Evolutionary conservation across 1,284 basidiomycete genomes (phyloP).

Genomic region (Cystobasidiaceae sp.): DNA sequence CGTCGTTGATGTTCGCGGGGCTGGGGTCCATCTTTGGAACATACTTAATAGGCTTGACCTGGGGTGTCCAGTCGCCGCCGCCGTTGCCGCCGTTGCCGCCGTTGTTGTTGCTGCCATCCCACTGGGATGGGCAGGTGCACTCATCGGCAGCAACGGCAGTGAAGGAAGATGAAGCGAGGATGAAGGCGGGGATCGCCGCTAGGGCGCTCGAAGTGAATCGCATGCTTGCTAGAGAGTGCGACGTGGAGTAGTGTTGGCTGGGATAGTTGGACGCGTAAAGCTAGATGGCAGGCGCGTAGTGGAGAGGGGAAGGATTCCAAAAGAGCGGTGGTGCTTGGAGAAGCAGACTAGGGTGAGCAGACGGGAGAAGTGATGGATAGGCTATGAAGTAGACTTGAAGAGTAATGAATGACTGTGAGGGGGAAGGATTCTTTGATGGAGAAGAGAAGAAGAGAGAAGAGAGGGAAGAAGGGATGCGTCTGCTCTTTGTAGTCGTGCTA

Average conservation of each 20-base stretch:
- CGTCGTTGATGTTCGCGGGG: conserved; percentile 32
- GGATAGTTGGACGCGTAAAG: not conserved
- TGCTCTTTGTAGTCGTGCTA: too few relatives aligned
- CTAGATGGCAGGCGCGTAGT: not conserved
- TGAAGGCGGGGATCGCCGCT: conserved; percentile 12
- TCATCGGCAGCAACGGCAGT: conserved; percentile 3
- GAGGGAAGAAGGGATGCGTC: too few relatives aligned
- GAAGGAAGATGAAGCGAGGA: conserved; percentile 15
- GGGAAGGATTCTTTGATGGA: too few relatives aligned
- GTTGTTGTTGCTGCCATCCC: conserved; percentile 16
- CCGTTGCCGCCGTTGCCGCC: not conserved
- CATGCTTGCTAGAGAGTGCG: too few relatives aligned
- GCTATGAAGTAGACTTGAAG: not conserved
- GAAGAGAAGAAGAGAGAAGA: too few relatives aligned
- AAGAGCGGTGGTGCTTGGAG: not conserved
- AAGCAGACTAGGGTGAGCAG: conserved; percentile 24
- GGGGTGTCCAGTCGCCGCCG: conserved; percentile 7
- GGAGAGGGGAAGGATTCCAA: not conserved
- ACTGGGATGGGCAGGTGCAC: conserved; percentile 11
- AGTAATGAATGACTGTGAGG: conserved; percentile 30
- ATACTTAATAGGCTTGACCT: conserved; percentile 19
- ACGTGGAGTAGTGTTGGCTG: not conserved
- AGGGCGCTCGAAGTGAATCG: conserved; percentile 22
- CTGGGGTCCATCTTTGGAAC: conserved; percentile 33
- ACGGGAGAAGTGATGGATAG: too few relatives aligned